phyloP scores from a whole-genome alignment of 108 stramenopile genomes.

The Cyclostephanos invisitatus region DNA sequence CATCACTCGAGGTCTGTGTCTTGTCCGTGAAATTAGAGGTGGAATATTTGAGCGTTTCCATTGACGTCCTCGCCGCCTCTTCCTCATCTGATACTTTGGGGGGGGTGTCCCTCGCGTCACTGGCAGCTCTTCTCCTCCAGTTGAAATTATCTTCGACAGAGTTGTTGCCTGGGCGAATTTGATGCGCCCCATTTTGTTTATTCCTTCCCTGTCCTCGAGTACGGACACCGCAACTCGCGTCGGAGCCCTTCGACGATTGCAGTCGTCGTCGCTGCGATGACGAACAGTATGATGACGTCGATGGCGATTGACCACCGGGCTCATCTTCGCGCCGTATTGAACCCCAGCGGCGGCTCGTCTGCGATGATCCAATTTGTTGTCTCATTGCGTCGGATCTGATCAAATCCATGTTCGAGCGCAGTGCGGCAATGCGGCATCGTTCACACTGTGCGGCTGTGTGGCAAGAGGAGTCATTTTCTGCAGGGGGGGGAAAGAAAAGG shows the following conservation, averaged over 20 bases:
- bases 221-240: background rate
- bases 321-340: slow-evolving; percentile 1
- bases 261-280: background rate
- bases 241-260: background rate
- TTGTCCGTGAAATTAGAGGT: background rate
- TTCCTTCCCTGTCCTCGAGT: background rate
- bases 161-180: background rate
- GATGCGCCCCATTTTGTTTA: background rate
- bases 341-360: slow-evolving; percentile 11
- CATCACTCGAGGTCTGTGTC: background rate
- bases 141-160: background rate
- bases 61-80: background rate
- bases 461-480: no score
- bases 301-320: background rate
- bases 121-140: slow-evolving; percentile 12
- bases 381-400: background rate
- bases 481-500: no score
- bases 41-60: background rate
- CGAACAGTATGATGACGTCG: background rate
- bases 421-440: no score
- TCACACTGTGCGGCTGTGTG: no score
- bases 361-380: slow-evolving; percentile 3
- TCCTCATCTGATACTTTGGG: background rate
- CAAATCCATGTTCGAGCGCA: background rate
- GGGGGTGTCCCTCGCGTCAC: background rate